Conservation (phyloP, 805 yeast genomes). For the Candida corydali region DNA sequence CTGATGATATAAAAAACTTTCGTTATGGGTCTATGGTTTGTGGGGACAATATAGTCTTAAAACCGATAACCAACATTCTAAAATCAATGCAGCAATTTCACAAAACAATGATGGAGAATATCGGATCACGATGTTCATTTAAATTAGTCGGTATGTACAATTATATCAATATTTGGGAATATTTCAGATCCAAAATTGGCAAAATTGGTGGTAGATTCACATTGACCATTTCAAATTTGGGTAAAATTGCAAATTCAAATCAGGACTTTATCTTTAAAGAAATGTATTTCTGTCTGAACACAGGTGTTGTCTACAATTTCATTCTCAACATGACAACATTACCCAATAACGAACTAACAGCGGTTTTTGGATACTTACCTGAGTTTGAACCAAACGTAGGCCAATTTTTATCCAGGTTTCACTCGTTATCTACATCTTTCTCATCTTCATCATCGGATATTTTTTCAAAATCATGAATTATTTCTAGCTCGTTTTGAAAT, state of each 20-base stretch:
- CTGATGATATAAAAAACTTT: constrained; percentile 10
- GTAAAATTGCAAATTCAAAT: constrained; percentile 10
- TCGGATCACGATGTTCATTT: constrained; percentile 11
- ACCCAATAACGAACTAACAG: constrained; percentile 14
- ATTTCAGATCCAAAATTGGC: constrained; percentile 10
- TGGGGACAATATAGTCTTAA: constrained; percentile 9
- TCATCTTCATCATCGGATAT: constrained; percentile 5
- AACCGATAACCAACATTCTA: constrained; percentile 7
- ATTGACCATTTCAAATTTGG: constrained; percentile 19
- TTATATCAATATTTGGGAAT: constrained; percentile 11
- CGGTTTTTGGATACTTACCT: constrained; percentile 13
- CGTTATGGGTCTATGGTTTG: constrained; percentile 12
- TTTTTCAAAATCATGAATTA: constrained; percentile 3
- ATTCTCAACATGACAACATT: constrained; percentile 13
- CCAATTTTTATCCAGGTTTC: neutral
- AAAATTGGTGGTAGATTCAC: constrained; percentile 12
- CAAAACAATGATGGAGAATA: constrained; percentile 6
- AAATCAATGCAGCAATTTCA: constrained; percentile 9
- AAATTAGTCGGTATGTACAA: constrained; percentile 12
- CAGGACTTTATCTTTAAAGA: constrained; percentile 12
- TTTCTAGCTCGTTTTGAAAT: constrained; percentile 1
- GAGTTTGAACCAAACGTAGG: constrained; percentile 9
- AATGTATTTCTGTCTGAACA: constrained; percentile 16
- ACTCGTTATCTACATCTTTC: neutral
- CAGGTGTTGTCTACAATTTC: constrained; percentile 13